Evolutionary conservation across 2,329 filamentous ascomycete genomes (phyloP), one percentile per base, ranked within the genome.

Genomic region (Penicillium vulpinum): DNA sequence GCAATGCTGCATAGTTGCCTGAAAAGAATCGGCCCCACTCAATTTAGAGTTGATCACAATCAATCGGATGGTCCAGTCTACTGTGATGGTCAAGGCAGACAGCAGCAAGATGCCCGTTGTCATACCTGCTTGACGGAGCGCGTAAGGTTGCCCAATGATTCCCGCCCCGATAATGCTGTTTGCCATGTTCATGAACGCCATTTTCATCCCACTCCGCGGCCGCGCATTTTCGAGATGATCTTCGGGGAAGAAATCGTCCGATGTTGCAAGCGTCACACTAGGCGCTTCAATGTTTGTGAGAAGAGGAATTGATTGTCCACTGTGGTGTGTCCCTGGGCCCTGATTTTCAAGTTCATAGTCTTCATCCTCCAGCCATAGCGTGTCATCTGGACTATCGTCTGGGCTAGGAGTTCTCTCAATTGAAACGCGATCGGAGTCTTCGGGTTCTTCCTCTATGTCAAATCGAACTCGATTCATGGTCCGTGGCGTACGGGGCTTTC

Each of bases 141-240:
- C 94, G 76, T 97, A 99, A 13, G 94, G 92, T 77, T 99, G 94
- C 4, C 90, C 86, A 65, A 88, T 88, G 58, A 88, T 88, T 2
- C 86, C 86, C 29, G 86, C 86, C 29, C 86, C 86, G 60, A 99
- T 97, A 73, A 99, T 99, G 67, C 90, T 95, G 79, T 99, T 99
- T 61, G 94, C 93, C 94, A 99, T 99, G 77, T 99, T 99, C 92
- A 97, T 96, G 66, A 99, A 97, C 3, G 94, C 93, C 72, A 89
- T 91, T 60, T 84, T 82, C 77, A 97, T 83, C 5, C 89, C 89
- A 56, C 91, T 96, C 77, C 93, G 93, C 45, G 93, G 92, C 55
- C 92, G 83, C 21, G 84, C 81, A 61, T 75, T 80, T 64, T 86
- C 84, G 55, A 87, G 71, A 57, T 85, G 76, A 50, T 87, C 83